Evolutionary conservation across 495 filamentous ascomycete genomes (phyloP), one percentile per base, ranked within the genome.

Genomic region (Hyphodiscus hymeniophilus): DNA sequence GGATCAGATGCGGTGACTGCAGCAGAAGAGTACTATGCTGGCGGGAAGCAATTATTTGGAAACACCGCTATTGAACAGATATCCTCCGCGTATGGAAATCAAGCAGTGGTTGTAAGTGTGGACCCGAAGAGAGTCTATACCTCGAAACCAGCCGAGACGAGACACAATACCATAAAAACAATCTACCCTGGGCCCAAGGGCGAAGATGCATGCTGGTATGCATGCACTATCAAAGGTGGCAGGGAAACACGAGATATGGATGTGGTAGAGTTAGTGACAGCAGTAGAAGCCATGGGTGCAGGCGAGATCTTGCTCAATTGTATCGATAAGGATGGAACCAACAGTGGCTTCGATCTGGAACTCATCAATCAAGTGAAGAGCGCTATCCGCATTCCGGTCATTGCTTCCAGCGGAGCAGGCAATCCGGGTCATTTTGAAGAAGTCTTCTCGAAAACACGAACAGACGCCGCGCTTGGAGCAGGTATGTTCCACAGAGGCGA

Each of bases 401-500:
- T 98, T 67, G 89, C 92, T 42, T 94, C 87, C 38, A 94, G 88
- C 61, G 92, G 92, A 15, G 92, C 92, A 10, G 92, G 92, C 5
- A 82, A 84, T 58, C 94, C 92, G 13, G 75, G 65, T 0, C 92
- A 98, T 63, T 98, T 98, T 64, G 73, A 76, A 33, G 88, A 98
- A 60, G 92, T 96, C 15, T 97, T 97, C 66, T 68, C 72, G 49
- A 70, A 81, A 62, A 97, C 92, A 20, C 73, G 72, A 12, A 89
- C 90, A 12, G 92, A 98, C 72, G 92, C 92, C 26, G 92, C 92
- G 22, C 63, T 98, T 26, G 92, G 92, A 13, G 92, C 92, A 20
- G 92, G 92, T 42, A 98, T 98, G 82, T 98, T 98, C 63, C 92
- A 98, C 67, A 74, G 94, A 23, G 85, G 82, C 22, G 91, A 98